Percentiles rank a stretch among this genome's conserved stretches.
These are phyloP conservation scores for Penicillium tannophilum DNA, from an alignment of 495 filamentous ascomycete species.

Conservation along the genomic window DNA sequence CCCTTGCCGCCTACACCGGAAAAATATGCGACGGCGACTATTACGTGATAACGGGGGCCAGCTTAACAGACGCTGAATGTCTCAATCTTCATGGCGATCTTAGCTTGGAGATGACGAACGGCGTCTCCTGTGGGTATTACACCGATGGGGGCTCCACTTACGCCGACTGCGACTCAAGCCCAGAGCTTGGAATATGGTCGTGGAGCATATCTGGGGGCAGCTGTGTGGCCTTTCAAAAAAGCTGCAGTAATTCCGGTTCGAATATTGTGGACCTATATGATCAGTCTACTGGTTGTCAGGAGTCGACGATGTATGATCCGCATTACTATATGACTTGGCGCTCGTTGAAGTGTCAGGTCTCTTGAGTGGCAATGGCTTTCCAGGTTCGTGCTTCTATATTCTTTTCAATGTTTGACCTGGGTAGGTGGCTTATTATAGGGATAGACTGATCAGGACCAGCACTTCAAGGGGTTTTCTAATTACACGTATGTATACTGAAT, in stretches of 20 bases:
- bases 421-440: no score
- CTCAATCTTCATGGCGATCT: not conserved
- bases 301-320: not conserved
- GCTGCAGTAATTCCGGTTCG: not conserved
- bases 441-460: no score
- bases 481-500: no score
- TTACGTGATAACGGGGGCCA: conserved; percentile 8
- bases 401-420: no score
- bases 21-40: conserved; percentile 5
- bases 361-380: not conserved
- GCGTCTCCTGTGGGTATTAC: not conserved
- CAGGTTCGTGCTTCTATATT: no score
- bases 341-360: not conserved
- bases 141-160: not conserved
- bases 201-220: not conserved
- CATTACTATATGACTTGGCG: not conserved
- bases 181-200: not conserved
- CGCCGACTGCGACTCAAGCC: not conserved
- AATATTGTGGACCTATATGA: not conserved
- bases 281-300: not conserved
- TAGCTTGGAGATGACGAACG: not conserved
- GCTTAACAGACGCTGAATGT: not conserved
- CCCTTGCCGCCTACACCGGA: conserved; percentile 11
- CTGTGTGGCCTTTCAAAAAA: not conserved
- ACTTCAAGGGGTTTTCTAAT: no score